Evolutionary conservation across 768 basidiomycete genomes (phyloP).

Genomic region (Suillus plorans): DNA sequence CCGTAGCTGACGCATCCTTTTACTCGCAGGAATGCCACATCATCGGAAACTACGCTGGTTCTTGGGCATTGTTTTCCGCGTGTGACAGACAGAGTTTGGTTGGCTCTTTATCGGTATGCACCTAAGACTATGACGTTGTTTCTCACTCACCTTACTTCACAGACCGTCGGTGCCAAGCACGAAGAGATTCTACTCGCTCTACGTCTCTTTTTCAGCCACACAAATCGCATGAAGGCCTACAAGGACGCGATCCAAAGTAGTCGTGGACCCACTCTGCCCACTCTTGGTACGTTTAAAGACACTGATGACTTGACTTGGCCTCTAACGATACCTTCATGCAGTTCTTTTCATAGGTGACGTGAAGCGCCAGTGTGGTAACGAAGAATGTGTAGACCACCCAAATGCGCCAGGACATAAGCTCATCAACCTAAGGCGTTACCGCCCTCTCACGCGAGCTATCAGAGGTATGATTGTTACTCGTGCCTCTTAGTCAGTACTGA

Average conservation of each 20-base stretch:
- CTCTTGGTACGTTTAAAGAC: neutral
- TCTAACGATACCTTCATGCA: conserved; percentile 3
- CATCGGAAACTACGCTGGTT: conserved; percentile 45
- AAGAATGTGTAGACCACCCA: conserved; percentile 26
- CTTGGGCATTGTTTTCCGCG: conserved; percentile 41
- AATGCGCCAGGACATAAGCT: conserved; percentile 25
- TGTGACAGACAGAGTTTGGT: conserved; percentile 40
- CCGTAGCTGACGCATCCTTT: conserved; percentile 4
- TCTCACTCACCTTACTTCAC: neutral
- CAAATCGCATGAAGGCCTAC: conserved; percentile 28
- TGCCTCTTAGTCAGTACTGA: neutral
- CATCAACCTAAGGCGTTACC: conserved; percentile 41
- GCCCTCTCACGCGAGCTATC: conserved; percentile 40
- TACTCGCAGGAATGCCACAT: conserved; percentile 41
- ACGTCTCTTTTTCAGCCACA: conserved; percentile 4
- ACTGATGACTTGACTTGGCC: conserved; percentile 5
- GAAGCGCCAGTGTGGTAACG: conserved; percentile 32
- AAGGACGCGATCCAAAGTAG: conserved; percentile 30
- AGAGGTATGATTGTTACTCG: conserved; percentile 28
- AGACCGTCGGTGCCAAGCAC: neutral
- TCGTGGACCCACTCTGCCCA: conserved; percentile 28
- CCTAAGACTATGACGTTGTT: too few relatives aligned
- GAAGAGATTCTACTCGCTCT: neutral
- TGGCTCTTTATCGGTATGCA: conserved; percentile 13
- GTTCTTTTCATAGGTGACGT: conserved; percentile 34